Percentiles rank a stretch among this genome's conserved stretches.
phyloP scores from a whole-genome alignment of 2,329 filamentous ascomycete species.

The Cyphellophora europaea region DNA sequence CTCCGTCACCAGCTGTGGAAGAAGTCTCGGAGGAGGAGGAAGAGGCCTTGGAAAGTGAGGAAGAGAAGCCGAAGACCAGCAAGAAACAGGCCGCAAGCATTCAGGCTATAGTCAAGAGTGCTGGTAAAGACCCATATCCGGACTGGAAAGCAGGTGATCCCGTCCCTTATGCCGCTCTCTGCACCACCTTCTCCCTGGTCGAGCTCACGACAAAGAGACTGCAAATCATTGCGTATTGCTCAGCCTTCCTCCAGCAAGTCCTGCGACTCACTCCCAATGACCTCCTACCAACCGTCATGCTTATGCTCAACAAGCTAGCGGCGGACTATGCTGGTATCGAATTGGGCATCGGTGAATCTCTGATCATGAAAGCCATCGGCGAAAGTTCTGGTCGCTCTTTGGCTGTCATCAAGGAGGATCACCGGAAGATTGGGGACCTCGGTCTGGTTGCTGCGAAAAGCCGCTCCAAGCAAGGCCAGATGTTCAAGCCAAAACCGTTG shows the following conservation, averaged over 20 bases:
- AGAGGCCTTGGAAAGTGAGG: constrained; percentile 35
- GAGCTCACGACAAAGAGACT: constrained; percentile 91
- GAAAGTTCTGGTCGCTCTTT: constrained; percentile 85
- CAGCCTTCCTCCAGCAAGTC: constrained; percentile 88
- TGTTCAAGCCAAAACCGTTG: constrained; percentile 93
- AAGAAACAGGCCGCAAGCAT: constrained; percentile 72
- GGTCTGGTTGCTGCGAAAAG: constrained; percentile 93
- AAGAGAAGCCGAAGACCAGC: constrained; percentile 59
- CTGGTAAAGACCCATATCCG: constrained; percentile 72
- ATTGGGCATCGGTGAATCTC: constrained; percentile 92
- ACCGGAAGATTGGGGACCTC: constrained; percentile 92
- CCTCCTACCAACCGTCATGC: constrained; percentile 73
- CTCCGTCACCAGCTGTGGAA: constrained; percentile 38
- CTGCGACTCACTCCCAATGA: constrained; percentile 81
- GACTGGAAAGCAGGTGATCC: constrained; percentile 87
- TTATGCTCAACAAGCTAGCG: constrained; percentile 97
- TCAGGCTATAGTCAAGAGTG: constrained; percentile 63
- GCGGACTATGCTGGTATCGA: constrained; percentile 96
- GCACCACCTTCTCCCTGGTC: constrained; percentile 86
- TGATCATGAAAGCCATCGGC: constrained; percentile 98
- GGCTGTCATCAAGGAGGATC: constrained; percentile 84
- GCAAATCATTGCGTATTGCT: constrained; percentile 79
- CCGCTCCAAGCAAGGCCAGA: constrained; percentile 86
- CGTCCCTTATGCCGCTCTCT: constrained; percentile 89
- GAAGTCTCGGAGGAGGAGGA: constrained; percentile 26